Base-by-base conservation (phyloP, 108 stramenopile species). In the Cyclotella cryptica region DNA sequence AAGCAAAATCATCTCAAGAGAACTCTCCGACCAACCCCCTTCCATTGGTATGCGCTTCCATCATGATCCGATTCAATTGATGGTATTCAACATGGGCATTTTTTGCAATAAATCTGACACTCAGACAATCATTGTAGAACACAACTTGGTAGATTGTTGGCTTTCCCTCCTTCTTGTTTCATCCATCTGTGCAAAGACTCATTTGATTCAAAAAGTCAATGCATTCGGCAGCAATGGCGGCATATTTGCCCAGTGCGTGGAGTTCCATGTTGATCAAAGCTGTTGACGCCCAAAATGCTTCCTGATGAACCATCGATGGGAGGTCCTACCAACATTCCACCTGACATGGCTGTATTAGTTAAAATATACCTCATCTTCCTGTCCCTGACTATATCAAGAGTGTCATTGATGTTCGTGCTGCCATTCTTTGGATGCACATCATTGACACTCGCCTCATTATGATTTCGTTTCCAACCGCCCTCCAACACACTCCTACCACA, bases 291-390 rank as follows among this genome's bases (percentile, higher is more conserved):
- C 17, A 61, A 26, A n/a, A 81, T 74, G 4, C n/a, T 42, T 5
- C 80, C 80, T 21, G 30, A 21, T 7, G 44, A 30, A 55, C 57
- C 67, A 24, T 57, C 55, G 9, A 62, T 45, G 5, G 76, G 72
- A 17, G 80, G 80, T 17, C 80, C 74, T 28, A 74, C 80, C 9
- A 42, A 71, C 80, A 81, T 81, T 10, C 80, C 80, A 15, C 80
- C 80, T 45, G 80, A 46, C 68, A 81, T 71, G 80, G 80, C 80
- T 26, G 80, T 74, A 71, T 81, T 59, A 0, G 80, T 81, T 5
- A 76, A 66, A 18, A 74, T 28, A 47, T 49, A 74, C 19, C 55
- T n/a, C 22, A 21, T 57, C 24, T 57, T 57, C 12, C 24, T 21
- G n/a, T 57, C 24, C 21, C 24, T 26, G 12, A 12, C 24, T 22